Conservation (phyloP, 306 rosid species). For the Lotus japonicus region DNA sequence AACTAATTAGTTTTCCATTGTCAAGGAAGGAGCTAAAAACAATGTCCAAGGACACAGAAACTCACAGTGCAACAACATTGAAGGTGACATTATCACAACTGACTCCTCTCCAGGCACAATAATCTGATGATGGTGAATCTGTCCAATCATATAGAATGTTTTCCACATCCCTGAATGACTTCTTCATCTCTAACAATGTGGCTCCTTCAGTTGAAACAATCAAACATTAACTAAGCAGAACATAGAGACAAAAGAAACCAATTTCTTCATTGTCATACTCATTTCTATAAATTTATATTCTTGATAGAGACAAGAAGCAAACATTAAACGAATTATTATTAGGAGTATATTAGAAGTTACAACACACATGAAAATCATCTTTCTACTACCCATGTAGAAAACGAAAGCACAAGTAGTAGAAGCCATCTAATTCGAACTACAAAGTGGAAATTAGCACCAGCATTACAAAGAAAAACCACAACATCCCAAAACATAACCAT, state of each 20-base stretch:
- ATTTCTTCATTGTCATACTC: neutral
- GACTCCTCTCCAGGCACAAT: conserved; percentile 90
- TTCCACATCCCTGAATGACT: conserved; percentile 84
- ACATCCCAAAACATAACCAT: conserved; percentile 3
- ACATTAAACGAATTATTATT: too few relatives aligned
- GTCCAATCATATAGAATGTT: conserved; percentile 90
- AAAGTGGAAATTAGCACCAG: neutral
- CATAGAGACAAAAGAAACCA: neutral
- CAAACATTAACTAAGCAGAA: conserved; percentile 1
- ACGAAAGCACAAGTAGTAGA: neutral
- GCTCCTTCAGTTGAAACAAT: conserved; percentile 44
- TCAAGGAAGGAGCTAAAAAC: neutral
- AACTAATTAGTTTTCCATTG: neutral
- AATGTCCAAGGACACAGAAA: neutral
- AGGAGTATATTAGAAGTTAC: too few relatives aligned
- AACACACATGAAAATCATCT: neutral
- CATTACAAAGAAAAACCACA: neutral
- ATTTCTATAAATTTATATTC: neutral
- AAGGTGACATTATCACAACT: conserved; percentile 82
- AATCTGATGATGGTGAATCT: conserved; percentile 73
- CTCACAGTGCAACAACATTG: conserved; percentile 87
- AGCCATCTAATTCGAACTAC: neutral
- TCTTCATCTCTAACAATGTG: conserved; percentile 81
- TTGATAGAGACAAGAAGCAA: too few relatives aligned
- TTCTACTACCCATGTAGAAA: neutral